These are phyloP conservation scores for Amoeboradix gromovi DNA, from an alignment of 371 early-diverging fungal species.

Conservation along the genomic window DNA sequence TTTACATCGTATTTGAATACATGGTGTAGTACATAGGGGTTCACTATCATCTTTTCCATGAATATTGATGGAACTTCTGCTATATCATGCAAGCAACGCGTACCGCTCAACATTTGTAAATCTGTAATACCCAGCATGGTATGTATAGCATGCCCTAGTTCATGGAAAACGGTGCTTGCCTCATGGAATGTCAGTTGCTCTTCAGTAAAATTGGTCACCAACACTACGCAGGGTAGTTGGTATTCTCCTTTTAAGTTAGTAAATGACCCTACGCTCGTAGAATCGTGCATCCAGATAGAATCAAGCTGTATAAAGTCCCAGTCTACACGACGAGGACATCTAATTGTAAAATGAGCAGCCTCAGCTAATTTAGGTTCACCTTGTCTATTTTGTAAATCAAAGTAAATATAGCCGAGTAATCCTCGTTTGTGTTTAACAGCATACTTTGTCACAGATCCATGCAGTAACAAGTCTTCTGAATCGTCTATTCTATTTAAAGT, in stretches of 20 bases:
- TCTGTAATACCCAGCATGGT: constrained; percentile 71
- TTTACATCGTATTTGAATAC: too few relatives aligned
- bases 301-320: constrained; percentile 2
- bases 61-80: constrained; percentile 83
- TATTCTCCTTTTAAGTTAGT: constrained; percentile 5
- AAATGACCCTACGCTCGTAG: constrained; percentile 1
- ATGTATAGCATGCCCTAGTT: constrained; percentile 94
- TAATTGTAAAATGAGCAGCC: constrained; percentile 84
- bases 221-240: constrained; percentile 18
- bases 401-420: too few relatives aligned
- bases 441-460: too few relatives aligned
- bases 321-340: constrained; percentile 57
- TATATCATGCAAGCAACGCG: constrained; percentile 75
- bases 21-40: too few relatives aligned
- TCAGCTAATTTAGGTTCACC: too few relatives aligned
- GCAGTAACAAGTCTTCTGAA: too few relatives aligned
- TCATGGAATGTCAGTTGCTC: constrained; percentile 20
- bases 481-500: too few relatives aligned
- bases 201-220: constrained; percentile 9
- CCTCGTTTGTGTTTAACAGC: too few relatives aligned
- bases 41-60: too few relatives aligned
- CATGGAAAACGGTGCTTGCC: constrained; percentile 85
- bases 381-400: too few relatives aligned
- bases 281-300: constrained; percentile 1
- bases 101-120: constrained; percentile 75